Percentiles rank a stretch among this genome's conserved stretches.
These are phyloP conservation scores for Takashimella tepidaria DNA, from an alignment of 1,284 basidiomycete species.

Conservation along the genomic window DNA sequence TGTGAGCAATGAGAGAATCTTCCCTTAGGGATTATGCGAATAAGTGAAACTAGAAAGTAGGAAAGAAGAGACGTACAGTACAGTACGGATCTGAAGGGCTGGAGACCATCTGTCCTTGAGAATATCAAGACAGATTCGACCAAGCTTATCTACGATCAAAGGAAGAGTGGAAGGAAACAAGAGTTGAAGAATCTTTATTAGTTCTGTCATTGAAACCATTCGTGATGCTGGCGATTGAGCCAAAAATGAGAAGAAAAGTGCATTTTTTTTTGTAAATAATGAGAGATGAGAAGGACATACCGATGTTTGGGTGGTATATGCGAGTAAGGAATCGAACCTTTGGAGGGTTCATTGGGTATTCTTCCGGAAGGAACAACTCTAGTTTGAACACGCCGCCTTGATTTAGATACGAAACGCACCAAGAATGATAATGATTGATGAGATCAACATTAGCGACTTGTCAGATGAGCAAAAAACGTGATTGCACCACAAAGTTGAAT, in stretches of 20 bases:
- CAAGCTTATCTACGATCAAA: constrained; percentile 82
- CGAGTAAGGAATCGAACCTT: constrained; percentile 98
- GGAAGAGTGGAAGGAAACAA: background rate
- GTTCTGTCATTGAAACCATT: background rate
- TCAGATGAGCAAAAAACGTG: too few relatives aligned
- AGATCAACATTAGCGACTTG: background rate
- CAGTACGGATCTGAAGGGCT: constrained; percentile 94
- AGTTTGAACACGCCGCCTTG: constrained; percentile 87
- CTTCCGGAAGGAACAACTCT: constrained; percentile 95
- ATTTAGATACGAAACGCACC: background rate
- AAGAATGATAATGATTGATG: too few relatives aligned
- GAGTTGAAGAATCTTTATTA: background rate
- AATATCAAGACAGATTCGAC: constrained; percentile 96
- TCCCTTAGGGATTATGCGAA: too few relatives aligned
- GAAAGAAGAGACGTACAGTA: constrained; percentile 52
- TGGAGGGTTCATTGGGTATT: constrained; percentile 98
- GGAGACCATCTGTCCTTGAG: constrained; percentile 99
- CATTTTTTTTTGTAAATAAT: too few relatives aligned
- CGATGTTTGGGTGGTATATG: constrained; percentile 99
- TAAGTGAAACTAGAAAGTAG: background rate
- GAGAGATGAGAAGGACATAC: constrained; percentile 51
- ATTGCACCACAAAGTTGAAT: too few relatives aligned
- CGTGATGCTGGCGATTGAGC: background rate
- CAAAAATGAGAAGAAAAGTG: too few relatives aligned
- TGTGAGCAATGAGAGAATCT: too few relatives aligned